Percentiles rank a stretch among this genome's conserved stretches.
phyloP scores from a whole-genome alignment of 2,329 filamentous ascomycete genomes.

The Talaromyces sp. region DNA sequence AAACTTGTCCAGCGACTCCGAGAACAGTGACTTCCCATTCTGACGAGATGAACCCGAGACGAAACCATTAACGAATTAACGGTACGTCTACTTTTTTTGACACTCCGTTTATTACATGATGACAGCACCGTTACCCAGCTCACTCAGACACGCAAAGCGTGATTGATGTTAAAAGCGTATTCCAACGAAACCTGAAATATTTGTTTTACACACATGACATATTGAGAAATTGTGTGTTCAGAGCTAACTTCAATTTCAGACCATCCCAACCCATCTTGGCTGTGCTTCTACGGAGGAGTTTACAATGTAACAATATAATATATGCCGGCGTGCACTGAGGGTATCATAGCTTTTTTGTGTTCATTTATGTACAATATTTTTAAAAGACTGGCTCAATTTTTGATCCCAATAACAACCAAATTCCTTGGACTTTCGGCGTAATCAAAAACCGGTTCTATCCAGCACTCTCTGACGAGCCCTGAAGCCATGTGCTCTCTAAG shows the following conservation, averaged over 20 bases:
- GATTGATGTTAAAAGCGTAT: constrained; percentile 13
- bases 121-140: constrained; percentile 14
- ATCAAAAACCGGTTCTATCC: constrained; percentile 93
- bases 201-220: not conserved
- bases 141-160: constrained; percentile 13
- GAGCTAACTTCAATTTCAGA: not conserved
- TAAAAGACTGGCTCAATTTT: constrained; percentile 30
- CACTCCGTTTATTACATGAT: constrained; percentile 5
- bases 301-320: not conserved
- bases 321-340: not conserved
- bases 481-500: constrained; percentile 63
- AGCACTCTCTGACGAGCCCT: constrained; percentile 65
- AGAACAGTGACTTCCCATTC: constrained; percentile 14
- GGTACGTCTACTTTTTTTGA: not conserved
- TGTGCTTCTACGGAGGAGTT: not conserved
- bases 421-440: constrained; percentile 83
- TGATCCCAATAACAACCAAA: constrained; percentile 86
- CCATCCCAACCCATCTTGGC: not conserved
- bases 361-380: constrained; percentile 1
- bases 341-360: constrained; percentile 3
- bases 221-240: not conserved
- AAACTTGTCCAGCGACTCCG: constrained; percentile 46
- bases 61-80: not conserved
- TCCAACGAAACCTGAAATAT: constrained; percentile 10
- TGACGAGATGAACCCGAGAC: not conserved